Base-by-base conservation (phyloP, 2,329 filamentous ascomycete species). In the Alternaria hordeiaustralica region DNA sequence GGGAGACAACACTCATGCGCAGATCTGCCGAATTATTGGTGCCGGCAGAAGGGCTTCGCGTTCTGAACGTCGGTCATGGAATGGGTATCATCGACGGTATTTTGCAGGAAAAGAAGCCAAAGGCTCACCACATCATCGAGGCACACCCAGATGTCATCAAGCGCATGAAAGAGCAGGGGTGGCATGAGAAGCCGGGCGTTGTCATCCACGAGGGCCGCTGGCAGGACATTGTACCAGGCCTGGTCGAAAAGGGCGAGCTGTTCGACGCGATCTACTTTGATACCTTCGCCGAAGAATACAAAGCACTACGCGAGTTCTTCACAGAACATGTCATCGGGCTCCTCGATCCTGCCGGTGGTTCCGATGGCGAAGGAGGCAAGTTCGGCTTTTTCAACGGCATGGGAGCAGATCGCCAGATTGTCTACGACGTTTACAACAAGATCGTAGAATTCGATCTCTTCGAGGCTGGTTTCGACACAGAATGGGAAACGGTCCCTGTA, bases 271-370 rank as follows among this genome's bases (percentile, higher is more conserved):
- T 99, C 70, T 99, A 98, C 83, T 98, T 97, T 75, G 96, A 99
- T 77, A 99, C 96, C 0, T 98, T 98, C 79, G 96, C 94, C 7
- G 96, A 99, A 82, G 92, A 96, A 67, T 99, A 98, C 80, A 84
- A 85, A 3, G 92, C 95, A 78, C 88, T 98, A 26, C 90, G 91
- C 50, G 85, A 89, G 63, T 97, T 98, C 83, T 97, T 98, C 78
- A 90, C 87, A 3, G 96, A 98, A 78, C 89, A 91, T 71, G 90
- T 98, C 11, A 92, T 96, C 30, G 90, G 89, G 0, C 80, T 98
- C 58, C 83, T 99, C 49, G 90, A 92, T 69, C 84, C 86, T 26
- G 75, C 80, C 10, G 82, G 82, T 43, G 78, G 77, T 15, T 18
- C 63, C 45, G 69, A 73, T 20, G 68, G 72, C 21, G 81, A 87